A percentile compares a stretch with the other conserved stretches of the same genome.
Conservation (phyloP, 768 basidiomycete genomes). For the Chlorophyllum brunneum region DNA sequence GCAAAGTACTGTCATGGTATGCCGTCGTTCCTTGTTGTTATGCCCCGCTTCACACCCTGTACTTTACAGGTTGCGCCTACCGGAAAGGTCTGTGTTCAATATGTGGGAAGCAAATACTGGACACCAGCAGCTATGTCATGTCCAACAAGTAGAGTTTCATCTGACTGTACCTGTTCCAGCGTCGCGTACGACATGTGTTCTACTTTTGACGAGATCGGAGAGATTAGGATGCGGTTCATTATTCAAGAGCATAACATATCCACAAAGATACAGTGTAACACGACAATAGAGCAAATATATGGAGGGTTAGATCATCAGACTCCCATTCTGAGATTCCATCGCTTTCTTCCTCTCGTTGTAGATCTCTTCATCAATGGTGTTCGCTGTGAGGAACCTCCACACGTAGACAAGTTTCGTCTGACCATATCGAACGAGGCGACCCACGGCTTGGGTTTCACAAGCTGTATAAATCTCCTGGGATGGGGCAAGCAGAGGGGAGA, state of each 20-base stretch:
- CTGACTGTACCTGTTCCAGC: background rate
- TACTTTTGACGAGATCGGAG: background rate
- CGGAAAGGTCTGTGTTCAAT: slow-evolving; percentile 85
- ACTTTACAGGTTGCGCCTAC: slow-evolving; percentile 72
- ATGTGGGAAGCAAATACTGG: slow-evolving; percentile 83
- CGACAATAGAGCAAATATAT: background rate
- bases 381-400: slow-evolving; percentile 78
- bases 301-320: background rate
- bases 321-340: slow-evolving; percentile 4
- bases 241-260: background rate
- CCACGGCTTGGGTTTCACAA: slow-evolving; percentile 79
- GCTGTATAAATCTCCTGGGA: slow-evolving; percentile 84
- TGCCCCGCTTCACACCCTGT: slow-evolving; percentile 10
- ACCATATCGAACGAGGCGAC: slow-evolving; percentile 80
- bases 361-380: slow-evolving; percentile 88
- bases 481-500: slow-evolving; percentile 83
- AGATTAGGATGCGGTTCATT: background rate
- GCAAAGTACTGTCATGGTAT: slow-evolving; percentile 88
- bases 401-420: slow-evolving; percentile 78
- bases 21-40: slow-evolving; percentile 21
- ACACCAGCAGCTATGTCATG: slow-evolving; percentile 83
- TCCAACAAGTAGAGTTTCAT: slow-evolving; percentile 59
- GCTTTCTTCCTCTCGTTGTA: slow-evolving; percentile 51
- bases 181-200: background rate
- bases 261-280: background rate